Percentiles rank a stretch among this genome's conserved stretches.
These are phyloP conservation scores for Ramaria rubella DNA, from an alignment of 768 basidiomycete genomes.

Conservation along the genomic window DNA sequence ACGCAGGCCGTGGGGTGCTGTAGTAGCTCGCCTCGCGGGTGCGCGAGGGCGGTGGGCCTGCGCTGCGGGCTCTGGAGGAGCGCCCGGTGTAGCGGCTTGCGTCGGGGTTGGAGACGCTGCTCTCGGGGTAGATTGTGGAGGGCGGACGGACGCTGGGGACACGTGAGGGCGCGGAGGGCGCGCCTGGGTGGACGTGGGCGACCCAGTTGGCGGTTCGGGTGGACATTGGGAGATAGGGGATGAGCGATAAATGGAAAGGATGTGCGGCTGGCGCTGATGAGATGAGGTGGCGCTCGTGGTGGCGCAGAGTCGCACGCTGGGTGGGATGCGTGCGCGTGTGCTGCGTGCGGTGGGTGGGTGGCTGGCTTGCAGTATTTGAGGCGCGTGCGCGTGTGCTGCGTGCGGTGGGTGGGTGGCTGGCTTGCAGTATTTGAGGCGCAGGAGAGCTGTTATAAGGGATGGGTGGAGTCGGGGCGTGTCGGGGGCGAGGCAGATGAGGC, in stretches of 20 bases:
- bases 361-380: too few relatives aligned
- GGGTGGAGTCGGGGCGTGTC: too few relatives aligned
- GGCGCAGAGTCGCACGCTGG: too few relatives aligned
- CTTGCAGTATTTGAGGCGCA: too few relatives aligned
- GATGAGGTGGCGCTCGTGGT: background rate
- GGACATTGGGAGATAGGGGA: background rate
- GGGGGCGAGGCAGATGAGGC: too few relatives aligned
- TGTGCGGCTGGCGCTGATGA: background rate
- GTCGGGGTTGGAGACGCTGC: conserved; percentile 5
- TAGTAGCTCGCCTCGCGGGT: background rate
- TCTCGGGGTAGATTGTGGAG: conserved; percentile 6
- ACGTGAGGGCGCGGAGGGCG: background rate
- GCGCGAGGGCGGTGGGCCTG: background rate
- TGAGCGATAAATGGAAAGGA: background rate
- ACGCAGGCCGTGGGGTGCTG: background rate
- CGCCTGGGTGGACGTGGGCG: background rate
- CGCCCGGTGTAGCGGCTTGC: conserved; percentile 8
- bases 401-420: too few relatives aligned
- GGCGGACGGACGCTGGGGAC: background rate
- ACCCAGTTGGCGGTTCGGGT: background rate
- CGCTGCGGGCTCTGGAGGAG: background rate
- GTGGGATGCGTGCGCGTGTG: too few relatives aligned
- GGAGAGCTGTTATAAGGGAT: too few relatives aligned
- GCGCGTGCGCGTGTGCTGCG: too few relatives aligned
- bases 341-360: too few relatives aligned